Evolutionary conservation across 108 stramenopile genomes (phyloP).

Genomic region (Cyclostephanos tholiformis): DNA sequence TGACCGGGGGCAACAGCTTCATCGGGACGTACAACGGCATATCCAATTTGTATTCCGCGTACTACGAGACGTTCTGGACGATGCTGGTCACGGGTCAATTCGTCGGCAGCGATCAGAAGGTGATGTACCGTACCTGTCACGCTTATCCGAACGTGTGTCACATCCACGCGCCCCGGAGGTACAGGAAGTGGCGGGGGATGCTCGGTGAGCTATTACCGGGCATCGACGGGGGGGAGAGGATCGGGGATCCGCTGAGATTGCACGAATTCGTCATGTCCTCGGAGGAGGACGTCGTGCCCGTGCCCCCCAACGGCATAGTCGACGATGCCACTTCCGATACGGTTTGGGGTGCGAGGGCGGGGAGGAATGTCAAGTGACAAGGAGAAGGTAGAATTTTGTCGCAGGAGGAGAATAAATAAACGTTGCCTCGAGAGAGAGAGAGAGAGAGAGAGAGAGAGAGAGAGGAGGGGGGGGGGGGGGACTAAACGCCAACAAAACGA

Average conservation of each 20-base stretch:
- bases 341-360: slow-evolving; percentile 17
- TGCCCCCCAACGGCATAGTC: slow-evolving; percentile 44
- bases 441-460: no score
- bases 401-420: slow-evolving; percentile 1
- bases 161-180: slow-evolving; percentile 38
- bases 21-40: slow-evolving; percentile 46
- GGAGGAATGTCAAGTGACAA: no score
- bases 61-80: slow-evolving; percentile 51
- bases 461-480: no score
- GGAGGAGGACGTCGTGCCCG: slow-evolving; percentile 15
- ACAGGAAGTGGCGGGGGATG: slow-evolving; percentile 36
- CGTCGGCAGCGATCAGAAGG: slow-evolving; percentile 55
- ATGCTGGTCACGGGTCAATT: slow-evolving; percentile 49
- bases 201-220: slow-evolving; percentile 42
- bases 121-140: slow-evolving; percentile 48
- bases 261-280: slow-evolving; percentile 19
- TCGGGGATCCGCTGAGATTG: slow-evolving; percentile 31
- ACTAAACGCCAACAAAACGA: no score
- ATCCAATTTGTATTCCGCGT: slow-evolving; percentile 49
- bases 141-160: slow-evolving; percentile 46
- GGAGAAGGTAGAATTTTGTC: no score
- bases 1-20: slow-evolving; percentile 52
- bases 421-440: no score
- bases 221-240: slow-evolving; percentile 29
- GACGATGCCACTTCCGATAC: slow-evolving; percentile 33